Evolutionary conservation across 495 filamentous ascomycete species (phyloP).

Genomic region (Halenospora varia): DNA sequence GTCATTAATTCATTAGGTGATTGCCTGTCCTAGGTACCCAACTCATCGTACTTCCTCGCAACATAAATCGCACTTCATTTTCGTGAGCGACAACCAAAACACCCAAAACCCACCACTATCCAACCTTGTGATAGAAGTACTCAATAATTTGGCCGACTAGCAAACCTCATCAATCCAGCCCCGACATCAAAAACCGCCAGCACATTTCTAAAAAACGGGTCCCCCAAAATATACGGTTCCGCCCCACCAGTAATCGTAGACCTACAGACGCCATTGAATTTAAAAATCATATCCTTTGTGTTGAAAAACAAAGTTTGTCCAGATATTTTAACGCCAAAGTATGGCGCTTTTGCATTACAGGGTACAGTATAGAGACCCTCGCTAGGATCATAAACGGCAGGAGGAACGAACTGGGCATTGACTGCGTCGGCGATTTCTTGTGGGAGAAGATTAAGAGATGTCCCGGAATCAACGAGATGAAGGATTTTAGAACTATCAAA

Average conservation of each 20-base stretch:
- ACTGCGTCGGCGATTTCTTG: conserved; percentile 44
- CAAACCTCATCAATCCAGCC: conserved; percentile 46
- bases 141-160: conserved; percentile 2
- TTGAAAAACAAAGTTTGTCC: conserved; percentile 49
- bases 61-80: too few relatives aligned
- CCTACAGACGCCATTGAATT: conserved; percentile 40
- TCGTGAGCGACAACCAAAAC: too few relatives aligned
- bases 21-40: too few relatives aligned
- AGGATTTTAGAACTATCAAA: conserved; percentile 11
- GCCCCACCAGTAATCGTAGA: conserved; percentile 38
- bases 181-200: conserved; percentile 60
- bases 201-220: conserved; percentile 61
- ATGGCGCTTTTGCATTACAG: conserved; percentile 52
- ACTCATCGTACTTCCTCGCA: too few relatives aligned
- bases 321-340: conserved; percentile 46
- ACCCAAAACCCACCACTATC: background rate
- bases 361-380: conserved; percentile 47
- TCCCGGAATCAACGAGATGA: conserved; percentile 45
- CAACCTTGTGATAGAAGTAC: too few relatives aligned
- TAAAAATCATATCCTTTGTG: conserved; percentile 48
- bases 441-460: conserved; percentile 38
- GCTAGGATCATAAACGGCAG: conserved; percentile 33
- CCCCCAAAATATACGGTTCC: conserved; percentile 53
- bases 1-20: too few relatives aligned
- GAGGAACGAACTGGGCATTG: conserved; percentile 49